Base-by-base conservation (phyloP, 164 flowering plant species). In the Umbellularia californica region DNA sequence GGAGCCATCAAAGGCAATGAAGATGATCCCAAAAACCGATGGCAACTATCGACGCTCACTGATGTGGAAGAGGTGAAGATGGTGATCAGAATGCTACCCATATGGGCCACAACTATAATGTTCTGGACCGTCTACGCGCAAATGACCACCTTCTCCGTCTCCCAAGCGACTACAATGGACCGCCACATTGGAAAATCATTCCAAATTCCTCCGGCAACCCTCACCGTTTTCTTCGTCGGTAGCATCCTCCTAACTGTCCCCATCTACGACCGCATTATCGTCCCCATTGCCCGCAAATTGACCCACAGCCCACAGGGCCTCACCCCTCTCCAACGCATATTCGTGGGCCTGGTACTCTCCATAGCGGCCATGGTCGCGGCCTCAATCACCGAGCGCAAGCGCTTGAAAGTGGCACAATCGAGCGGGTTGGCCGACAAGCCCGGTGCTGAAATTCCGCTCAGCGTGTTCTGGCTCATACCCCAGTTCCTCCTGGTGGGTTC, bases 121-220 rank as follows among this genome's bases (percentile, higher is more conserved):
- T 93, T 93, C 70, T 93, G 98, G 98, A 93, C 98, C 0, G 83
- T 89, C 24, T 87, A 93, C 50, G 98, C 96, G 10, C 98, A 93
- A 72, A 88, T 91, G 94, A 87, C 88, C 28, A 93, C 98, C 14
- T 91, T 93, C 80, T 93, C 96, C 0, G 98, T 93, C 5, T 82
- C 92, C 7, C 98, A 93, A 77, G 94, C 98, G 19, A 84, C 89
- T 80, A 89, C 98, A 76, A 85, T 93, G 96, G 78, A 93, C 85
- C 87, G 92, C 35, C 87, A 79, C 81, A 78, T 93, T 0, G 89
- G 89, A 13, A 80, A 75, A 22, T 83, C 89, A 0, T 93, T 93
- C 79, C 70, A 84, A 72, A 93, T 93, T 65, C 98, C 98, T 0
- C 76, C 92, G 7, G 97, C 89, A 1, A 89, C 98, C 10, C 79